Conservation (phyloP, 139 green algal species). For the Desmodesmus armatus region DNA sequence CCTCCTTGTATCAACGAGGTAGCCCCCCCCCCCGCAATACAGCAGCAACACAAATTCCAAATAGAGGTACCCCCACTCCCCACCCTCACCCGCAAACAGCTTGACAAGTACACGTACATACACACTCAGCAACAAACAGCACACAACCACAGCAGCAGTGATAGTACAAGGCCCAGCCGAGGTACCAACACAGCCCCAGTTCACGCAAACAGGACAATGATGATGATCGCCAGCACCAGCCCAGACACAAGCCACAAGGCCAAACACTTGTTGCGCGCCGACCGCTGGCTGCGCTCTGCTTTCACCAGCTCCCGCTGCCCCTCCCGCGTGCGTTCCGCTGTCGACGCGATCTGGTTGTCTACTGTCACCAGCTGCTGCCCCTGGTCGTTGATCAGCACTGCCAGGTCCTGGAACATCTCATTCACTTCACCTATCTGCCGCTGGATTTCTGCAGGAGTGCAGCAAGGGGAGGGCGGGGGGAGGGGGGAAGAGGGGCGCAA, state of each 20-base stretch:
- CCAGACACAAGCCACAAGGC: slow-evolving; percentile 61
- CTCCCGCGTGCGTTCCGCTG: slow-evolving; percentile 61
- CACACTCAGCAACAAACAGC: neutral
- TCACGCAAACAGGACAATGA: slow-evolving; percentile 65
- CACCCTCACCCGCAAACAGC: too few species aligned
- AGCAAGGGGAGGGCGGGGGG: neutral
- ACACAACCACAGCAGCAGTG: too few species aligned
- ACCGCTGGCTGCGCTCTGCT: slow-evolving; percentile 53
- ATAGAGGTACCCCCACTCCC: too few species aligned
- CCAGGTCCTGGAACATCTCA: slow-evolving; percentile 89
- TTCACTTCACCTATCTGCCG: slow-evolving; percentile 69
- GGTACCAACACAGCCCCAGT: neutral
- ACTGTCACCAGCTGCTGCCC: slow-evolving; percentile 71
- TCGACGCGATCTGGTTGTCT: slow-evolving; percentile 60
- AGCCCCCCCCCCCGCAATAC: too few species aligned
- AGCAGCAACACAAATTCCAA: too few species aligned
- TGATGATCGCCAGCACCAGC: slow-evolving; percentile 55
- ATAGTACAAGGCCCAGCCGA: too few species aligned
- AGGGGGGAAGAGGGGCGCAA: too few species aligned
- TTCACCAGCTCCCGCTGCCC: slow-evolving; percentile 58
- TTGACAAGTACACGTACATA: too few species aligned
- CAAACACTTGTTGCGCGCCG: slow-evolving; percentile 64
- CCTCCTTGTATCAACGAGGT: too few species aligned
- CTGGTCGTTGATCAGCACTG: slow-evolving; percentile 90
- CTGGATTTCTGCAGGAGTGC: slow-evolving; percentile 50